Base-by-base conservation (phyloP, 2,329 filamentous ascomycete species). In the Cryphonectria nitschkei region DNA sequence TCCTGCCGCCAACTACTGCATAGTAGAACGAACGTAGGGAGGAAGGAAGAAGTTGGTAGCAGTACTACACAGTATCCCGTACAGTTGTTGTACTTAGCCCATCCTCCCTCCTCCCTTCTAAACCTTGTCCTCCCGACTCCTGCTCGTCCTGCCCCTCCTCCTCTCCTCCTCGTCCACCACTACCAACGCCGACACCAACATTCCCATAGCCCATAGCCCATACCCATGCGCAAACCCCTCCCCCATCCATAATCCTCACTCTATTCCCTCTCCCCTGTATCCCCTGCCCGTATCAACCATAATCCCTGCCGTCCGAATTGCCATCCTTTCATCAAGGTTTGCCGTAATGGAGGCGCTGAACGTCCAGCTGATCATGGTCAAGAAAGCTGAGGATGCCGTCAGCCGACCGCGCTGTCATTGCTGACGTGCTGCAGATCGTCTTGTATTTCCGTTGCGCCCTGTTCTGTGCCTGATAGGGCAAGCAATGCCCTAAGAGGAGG, bases 401-500 rank as follows among this genome's bases (percentile, higher is more conserved):
- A 72, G 70, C 64, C 66, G 68, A 58, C 58, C 67, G 7, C 58
- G 37, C 37, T 61, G 29, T 50, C 64, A 52, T 19, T 70, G 68
- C 70, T 72, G 64, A 72, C 70, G 26, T 52, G 37, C 56, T 70
- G 70, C 70, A 70, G 41, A 26, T 26, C 37, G 34, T 32, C 29
- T 32, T 67, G 58, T 34, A 1, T n/a, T 22, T 61, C 32, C 19
- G 29, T 58, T 26, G 58, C 7, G 34, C 29, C 7, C 37, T 52
- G 7, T 65, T 37, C 19, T 34, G 50, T 64, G 63, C 34, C 56
- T 63, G 63, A 56, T 56, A 58, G 50, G 65, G 32, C 65, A 14
- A n/a, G 43, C 52, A 37, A n/a, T n/a, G 37, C 6, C 32, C 50
- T 39, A 2, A 37, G 26, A 58, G 52, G 26, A 58, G 52, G 52